These are phyloP conservation scores for Drechslerella dactyloides DNA, from an alignment of 2,329 filamentous ascomycete genomes.

Conservation along the genomic window DNA sequence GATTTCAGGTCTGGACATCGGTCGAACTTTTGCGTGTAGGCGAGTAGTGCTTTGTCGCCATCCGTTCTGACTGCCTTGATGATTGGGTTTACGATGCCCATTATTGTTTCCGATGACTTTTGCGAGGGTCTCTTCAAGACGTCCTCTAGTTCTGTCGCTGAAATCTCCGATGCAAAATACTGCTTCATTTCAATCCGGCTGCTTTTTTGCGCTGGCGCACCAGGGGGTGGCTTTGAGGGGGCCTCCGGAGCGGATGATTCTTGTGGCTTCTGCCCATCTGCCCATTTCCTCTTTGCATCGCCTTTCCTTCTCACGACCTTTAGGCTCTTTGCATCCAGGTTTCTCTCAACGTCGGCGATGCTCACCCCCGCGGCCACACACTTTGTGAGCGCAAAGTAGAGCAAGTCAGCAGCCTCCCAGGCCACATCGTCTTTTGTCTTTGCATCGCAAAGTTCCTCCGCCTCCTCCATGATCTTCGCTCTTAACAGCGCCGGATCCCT, in stretches of 20 bases:
- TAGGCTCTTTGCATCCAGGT: constrained; percentile 89
- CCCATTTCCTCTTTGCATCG: constrained; percentile 93
- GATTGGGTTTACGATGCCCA: constrained; percentile 88
- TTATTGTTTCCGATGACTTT: constrained; percentile 89
- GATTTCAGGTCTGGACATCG: constrained; percentile 90
- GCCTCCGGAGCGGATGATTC: constrained; percentile 52
- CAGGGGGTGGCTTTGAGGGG: constrained; percentile 3
- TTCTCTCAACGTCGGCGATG: constrained; percentile 87
- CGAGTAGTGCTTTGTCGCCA: constrained; percentile 85
- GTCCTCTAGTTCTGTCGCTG: constrained; percentile 70
- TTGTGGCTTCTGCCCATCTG: constrained; percentile 70
- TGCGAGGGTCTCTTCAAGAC: constrained; percentile 88
- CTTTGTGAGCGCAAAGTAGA: constrained; percentile 94
- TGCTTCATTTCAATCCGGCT: constrained; percentile 78
- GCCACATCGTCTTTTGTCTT: constrained; percentile 81
- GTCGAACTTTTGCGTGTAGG: constrained; percentile 97
- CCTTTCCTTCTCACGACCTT: constrained; percentile 94
- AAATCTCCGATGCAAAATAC: constrained; percentile 71
- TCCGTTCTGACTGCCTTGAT: constrained; percentile 82
- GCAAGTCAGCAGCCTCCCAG: constrained; percentile 90
- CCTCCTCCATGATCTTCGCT: constrained; percentile 98
- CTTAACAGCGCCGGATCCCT: constrained; percentile 85
- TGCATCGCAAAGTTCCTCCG: constrained; percentile 90
- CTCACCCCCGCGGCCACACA: constrained; percentile 83
- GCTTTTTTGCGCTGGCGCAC: constrained; percentile 8